Percentiles rank a stretch among this genome's conserved stretches.
phyloP scores from a whole-genome alignment of 1,284 basidiomycete genomes.

The Mycena sp. region DNA sequence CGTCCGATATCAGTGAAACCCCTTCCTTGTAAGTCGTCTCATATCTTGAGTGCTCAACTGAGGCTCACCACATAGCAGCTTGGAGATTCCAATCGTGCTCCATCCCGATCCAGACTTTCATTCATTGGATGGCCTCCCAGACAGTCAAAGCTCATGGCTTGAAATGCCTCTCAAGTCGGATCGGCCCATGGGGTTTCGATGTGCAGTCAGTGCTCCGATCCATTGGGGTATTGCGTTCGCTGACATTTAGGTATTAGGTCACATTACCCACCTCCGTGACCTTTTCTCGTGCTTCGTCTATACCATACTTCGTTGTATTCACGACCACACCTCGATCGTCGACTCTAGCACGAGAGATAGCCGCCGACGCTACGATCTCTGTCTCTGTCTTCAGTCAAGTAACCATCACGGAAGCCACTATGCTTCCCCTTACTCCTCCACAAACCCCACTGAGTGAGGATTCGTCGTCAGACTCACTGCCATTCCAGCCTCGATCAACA shows the following conservation, averaged over 20 bases:
- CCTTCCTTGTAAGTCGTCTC: slow-evolving; percentile 64
- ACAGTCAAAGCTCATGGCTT: slow-evolving; percentile 64
- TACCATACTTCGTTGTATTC: slow-evolving; percentile 79
- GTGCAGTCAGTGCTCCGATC: slow-evolving; percentile 57
- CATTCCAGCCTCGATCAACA: slow-evolving; percentile 31
- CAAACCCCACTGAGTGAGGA: slow-evolving; percentile 44
- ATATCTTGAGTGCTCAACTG: no score
- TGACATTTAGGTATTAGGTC: slow-evolving; percentile 51
- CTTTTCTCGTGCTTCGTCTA: slow-evolving; percentile 65
- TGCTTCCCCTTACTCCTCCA: slow-evolving; percentile 53
- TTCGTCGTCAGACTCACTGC: slow-evolving; percentile 17
- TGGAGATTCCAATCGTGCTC: slow-evolving; percentile 70
- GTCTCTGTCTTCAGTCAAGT: slow-evolving; percentile 71
- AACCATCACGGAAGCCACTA: slow-evolving; percentile 53
- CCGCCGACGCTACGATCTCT: slow-evolving; percentile 72
- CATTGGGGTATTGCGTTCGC: neutral
- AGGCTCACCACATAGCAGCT: no score
- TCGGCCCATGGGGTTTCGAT: slow-evolving; percentile 67
- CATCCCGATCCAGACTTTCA: slow-evolving; percentile 69
- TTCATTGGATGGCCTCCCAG: slow-evolving; percentile 58
- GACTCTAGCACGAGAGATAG: slow-evolving; percentile 67
- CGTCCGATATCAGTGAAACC: slow-evolving; percentile 52
- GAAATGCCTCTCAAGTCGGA: slow-evolving; percentile 73
- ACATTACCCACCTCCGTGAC: slow-evolving; percentile 70
- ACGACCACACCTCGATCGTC: slow-evolving; percentile 67